Conservation (phyloP, 257 asterid genomes). For the Penstemon barbatus region DNA sequence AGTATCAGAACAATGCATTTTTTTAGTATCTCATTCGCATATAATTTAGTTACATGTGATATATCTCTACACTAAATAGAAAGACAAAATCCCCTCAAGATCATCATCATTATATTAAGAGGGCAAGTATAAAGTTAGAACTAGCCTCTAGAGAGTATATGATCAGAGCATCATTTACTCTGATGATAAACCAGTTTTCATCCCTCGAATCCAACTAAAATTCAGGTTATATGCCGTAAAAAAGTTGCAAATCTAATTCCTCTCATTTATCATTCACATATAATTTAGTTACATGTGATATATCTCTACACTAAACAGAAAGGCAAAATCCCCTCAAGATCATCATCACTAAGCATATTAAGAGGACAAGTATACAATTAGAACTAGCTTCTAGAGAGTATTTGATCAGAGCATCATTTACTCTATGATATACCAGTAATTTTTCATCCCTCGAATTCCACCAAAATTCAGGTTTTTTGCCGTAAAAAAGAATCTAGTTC, state of each 20-base stretch:
- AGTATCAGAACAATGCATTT: too few species aligned
- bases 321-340: too few species aligned
- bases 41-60: conserved; percentile 6
- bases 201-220: background rate
- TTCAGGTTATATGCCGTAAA: background rate
- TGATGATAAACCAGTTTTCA: background rate
- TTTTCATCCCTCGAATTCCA: background rate
- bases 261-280: background rate
- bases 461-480: background rate
- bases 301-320: conserved; percentile 63
- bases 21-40: background rate
- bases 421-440: background rate
- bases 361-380: background rate
- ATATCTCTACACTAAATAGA: conserved; percentile 68
- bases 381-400: background rate
- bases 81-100: too few species aligned
- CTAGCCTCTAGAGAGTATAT: background rate
- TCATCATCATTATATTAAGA: background rate
- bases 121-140: background rate
- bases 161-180: background rate
- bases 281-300: conserved; percentile 24
- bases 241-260: background rate
- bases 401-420: background rate
- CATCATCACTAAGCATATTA: background rate
- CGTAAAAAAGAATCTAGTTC: background rate